phyloP scores from a whole-genome alignment of 2,329 filamentous ascomycete genomes.

The Elsinoe ampelina region DNA sequence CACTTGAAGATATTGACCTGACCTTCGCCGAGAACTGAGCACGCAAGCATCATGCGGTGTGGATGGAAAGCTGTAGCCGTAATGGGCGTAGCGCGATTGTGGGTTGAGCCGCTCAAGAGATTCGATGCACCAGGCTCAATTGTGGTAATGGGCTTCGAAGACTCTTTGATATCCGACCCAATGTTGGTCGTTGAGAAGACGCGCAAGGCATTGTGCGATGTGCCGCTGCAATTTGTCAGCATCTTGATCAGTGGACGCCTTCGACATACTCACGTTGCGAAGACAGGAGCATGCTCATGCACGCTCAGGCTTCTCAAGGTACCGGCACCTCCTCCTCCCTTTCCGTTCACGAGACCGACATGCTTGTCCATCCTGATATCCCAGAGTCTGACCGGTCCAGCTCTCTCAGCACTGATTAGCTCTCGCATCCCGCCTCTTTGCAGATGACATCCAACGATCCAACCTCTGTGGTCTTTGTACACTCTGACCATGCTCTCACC shows the following conservation, averaged over 20 bases:
- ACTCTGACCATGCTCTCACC: slow-evolving; percentile 90
- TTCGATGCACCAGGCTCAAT: slow-evolving; percentile 64
- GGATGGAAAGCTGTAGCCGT: slow-evolving; percentile 90
- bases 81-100: slow-evolving; percentile 72
- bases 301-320: slow-evolving; percentile 78
- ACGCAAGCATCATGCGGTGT: slow-evolving; percentile 83
- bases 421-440: slow-evolving; percentile 91
- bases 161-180: slow-evolving; percentile 38
- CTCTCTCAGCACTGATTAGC: slow-evolving; percentile 78
- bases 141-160: slow-evolving; percentile 56
- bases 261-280: slow-evolving; percentile 52
- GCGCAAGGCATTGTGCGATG: slow-evolving; percentile 18
- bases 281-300: slow-evolving; percentile 93
- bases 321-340: slow-evolving; percentile 48
- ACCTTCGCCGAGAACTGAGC: slow-evolving; percentile 74
- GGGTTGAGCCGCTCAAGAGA: slow-evolving; percentile 26
- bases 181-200: slow-evolving; percentile 18
- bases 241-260: neutral
- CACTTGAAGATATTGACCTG: slow-evolving; percentile 73
- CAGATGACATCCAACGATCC: slow-evolving; percentile 94
- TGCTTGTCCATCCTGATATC: slow-evolving; percentile 76
- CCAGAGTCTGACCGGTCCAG: slow-evolving; percentile 92
- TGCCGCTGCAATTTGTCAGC: slow-evolving; percentile 13
- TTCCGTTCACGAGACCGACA: slow-evolving; percentile 60
- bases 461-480: slow-evolving; percentile 93